Base-by-base conservation (phyloP, 495 filamentous ascomycete genomes). In the Jackrogersella minutella region DNA sequence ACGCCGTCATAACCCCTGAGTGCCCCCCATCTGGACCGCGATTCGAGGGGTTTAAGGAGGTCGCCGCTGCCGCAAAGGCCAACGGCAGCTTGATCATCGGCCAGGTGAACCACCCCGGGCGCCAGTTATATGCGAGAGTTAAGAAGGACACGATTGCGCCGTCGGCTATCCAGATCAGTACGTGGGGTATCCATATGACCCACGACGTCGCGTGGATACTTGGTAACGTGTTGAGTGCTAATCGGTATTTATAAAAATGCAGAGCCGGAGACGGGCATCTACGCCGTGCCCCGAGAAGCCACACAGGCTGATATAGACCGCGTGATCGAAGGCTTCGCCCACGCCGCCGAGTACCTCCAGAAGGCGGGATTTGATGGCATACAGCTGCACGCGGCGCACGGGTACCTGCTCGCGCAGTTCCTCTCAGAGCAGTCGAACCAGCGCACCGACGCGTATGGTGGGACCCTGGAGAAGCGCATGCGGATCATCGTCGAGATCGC, bases 341-440 rank as follows among this genome's bases (percentile, higher is more conserved):
- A 86, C 51, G 75, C 82, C 1, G 80, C 85, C 0, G 83, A 82
- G 58, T 86, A 82, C 55, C 75, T 85, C 7, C 73, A 86, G 24
- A 79, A 81, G 68, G 84, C 84, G 21, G 84, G 84, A 3, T 86
- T 77, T 46, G 84, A 88, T 63, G 85, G 85, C 5, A 80, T 86
- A 5, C 62, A 87, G 64, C 70, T 87, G 0, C 85, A 86, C 62
- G 81, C 77, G 16, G 75, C 74, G 11, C 82, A 86, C 69, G 86
- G 88, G 3, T 90, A 90, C 66, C 79, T 90, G 5, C 67, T 90
- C 34, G 76, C 87, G 39, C 81, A 90, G 72, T 90, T 91, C 72
- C 73, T 90, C 21, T 85, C 85, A 10, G 77, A 78, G 1, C 74
- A 76, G 1, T 83, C 85, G 11, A 90, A 88, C 64, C 74, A 73